Evolutionary conservation across 2,329 filamentous ascomycete species (phyloP).

Genomic region (Thielaviopsis ethacetica): DNA sequence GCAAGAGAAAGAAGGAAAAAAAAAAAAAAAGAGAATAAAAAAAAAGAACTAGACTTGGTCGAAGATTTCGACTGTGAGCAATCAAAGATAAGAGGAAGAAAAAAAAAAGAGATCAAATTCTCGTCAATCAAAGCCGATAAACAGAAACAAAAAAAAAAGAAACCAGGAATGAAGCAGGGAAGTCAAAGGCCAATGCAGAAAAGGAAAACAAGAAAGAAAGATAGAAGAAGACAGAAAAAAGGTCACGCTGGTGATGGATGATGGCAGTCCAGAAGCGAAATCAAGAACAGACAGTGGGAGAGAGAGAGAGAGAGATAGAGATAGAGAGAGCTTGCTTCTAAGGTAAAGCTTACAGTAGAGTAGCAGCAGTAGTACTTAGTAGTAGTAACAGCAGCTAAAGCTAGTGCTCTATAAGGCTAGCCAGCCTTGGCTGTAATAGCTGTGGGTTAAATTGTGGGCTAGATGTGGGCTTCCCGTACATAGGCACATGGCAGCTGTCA

Average conservation of each 20-base stretch:
- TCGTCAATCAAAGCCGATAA: background rate
- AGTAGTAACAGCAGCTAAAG: background rate
- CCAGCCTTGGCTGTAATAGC: background rate
- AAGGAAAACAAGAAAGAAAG: background rate
- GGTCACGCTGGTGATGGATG: too few species aligned
- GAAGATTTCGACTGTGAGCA: background rate
- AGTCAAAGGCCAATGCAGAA: background rate
- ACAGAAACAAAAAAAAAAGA: background rate
- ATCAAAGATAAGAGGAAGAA: background rate
- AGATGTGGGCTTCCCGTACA: too few species aligned
- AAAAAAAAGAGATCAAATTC: too few species aligned
- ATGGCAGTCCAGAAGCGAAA: background rate
- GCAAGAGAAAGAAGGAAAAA: background rate
- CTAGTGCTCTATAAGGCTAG: background rate
- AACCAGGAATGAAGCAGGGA: background rate
- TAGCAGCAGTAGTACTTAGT: too few species aligned
- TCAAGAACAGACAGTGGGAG: too few species aligned
- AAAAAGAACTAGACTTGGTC: background rate
- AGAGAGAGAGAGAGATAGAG: background rate
- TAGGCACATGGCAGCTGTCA: too few species aligned
- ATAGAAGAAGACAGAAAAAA: background rate
- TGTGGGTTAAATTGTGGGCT: background rate
- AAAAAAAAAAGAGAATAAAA: background rate
- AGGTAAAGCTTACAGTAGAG: too few species aligned
- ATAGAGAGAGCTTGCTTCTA: background rate